Base-by-base conservation (phyloP, 352 stramenopile species). In the Phytophthora ramorum region DNA sequence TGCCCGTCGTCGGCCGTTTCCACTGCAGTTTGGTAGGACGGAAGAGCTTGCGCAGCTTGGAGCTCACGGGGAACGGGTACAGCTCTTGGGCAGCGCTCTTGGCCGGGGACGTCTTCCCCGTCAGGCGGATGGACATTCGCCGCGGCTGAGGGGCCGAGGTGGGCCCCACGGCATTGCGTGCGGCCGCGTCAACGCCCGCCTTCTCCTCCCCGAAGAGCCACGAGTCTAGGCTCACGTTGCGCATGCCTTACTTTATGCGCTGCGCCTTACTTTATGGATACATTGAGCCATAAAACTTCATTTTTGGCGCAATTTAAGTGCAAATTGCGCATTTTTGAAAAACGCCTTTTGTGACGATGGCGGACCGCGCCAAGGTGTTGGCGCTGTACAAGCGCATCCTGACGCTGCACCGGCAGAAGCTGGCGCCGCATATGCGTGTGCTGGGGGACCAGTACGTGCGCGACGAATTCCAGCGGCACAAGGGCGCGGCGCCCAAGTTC, bases 381-480 rank as follows among this genome's bases (percentile, higher is more conserved):
- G 69, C 69, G 38, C 80, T 96, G 22, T 96, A 96, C 59, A 78
- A 77, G 41, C 77, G 77, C 69, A 93, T 96, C 57, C 74, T 96
- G 68, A 81, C 75, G 66, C 85, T 95, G 43, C 88, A 96, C 58
- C 72, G 71, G 38, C 69, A 73, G 47, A 92, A 93, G 43, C 70
- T 96, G 37, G 80, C 85, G 62, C 81, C 86, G 35, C 84, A 88
- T 44, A 95, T 96, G 87, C 86, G 88, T 55, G 61, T 95, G 22
- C 83, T 96, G 0, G 88, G 88, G 17, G 85, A 96, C 67, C 71
- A 90, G 53, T 96, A 96, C 59, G 83, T 96, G 28, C 76, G 83
- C 37, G 88, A 96, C 63, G 88, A 96, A 55, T 96, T 96, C 73
- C 84, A 88, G 69, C 76, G 83, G 12, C 88, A 96, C 75, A 95